A percentile compares a stretch with the other conserved stretches of the same genome.
Evolutionary conservation across 2,329 filamentous ascomycete genomes (phyloP).

Genomic region (Cordyceps farinosa): DNA sequence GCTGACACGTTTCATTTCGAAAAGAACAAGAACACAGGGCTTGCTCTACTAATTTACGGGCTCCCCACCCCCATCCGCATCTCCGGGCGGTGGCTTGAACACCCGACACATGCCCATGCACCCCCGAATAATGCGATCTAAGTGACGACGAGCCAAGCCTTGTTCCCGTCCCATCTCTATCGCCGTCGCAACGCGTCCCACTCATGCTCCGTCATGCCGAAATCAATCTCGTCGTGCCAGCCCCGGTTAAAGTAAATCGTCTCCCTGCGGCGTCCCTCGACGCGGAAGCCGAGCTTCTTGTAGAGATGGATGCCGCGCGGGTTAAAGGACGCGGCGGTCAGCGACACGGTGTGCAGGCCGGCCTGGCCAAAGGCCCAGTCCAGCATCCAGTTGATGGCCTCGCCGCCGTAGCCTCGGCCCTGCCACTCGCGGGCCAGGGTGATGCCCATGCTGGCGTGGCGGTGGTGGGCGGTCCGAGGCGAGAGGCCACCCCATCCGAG

Average conservation of each 20-base stretch:
- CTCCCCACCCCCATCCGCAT: not conserved
- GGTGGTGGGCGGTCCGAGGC: constrained; percentile 20
- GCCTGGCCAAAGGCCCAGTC: constrained; percentile 43
- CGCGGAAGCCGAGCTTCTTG: constrained; percentile 40
- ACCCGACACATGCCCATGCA: not conserved
- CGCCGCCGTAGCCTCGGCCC: constrained; percentile 41
- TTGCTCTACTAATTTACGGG: no score
- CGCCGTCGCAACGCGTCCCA: constrained; percentile 27
- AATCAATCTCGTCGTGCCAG: constrained; percentile 34
- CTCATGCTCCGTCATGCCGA: constrained; percentile 37
- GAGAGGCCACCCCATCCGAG: constrained; percentile 21
- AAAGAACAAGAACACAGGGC: not conserved
- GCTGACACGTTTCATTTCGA: not conserved
- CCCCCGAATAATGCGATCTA: not conserved
- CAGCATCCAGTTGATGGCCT: constrained; percentile 45
- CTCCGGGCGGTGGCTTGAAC: not conserved
- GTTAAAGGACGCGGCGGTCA: constrained; percentile 42
- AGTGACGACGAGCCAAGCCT: not conserved
- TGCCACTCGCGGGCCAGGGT: constrained; percentile 34
- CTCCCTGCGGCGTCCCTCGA: constrained; percentile 38
- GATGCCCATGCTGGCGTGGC: constrained; percentile 32
- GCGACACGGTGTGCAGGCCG: constrained; percentile 41
- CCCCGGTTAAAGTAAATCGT: constrained; percentile 35
- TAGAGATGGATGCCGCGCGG: constrained; percentile 40
- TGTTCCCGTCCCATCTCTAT: not conserved